These are phyloP conservation scores for Teunomyces tritomae DNA, from an alignment of 805 yeast species.

Conservation along the genomic window DNA sequence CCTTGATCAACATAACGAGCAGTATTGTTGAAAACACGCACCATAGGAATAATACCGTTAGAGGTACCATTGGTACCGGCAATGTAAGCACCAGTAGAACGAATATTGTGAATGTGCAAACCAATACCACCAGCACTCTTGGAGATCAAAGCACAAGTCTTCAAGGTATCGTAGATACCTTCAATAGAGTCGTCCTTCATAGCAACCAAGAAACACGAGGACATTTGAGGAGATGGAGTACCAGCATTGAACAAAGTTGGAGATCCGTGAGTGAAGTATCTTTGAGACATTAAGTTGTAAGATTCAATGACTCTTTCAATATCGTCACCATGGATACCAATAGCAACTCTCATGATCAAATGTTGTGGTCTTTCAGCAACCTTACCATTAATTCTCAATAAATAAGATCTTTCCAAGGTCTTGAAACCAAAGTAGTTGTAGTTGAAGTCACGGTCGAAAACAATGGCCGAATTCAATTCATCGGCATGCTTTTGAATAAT, in stretches of 20 bases:
- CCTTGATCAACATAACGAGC: slow-evolving; percentile 67
- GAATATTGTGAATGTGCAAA: slow-evolving; percentile 57
- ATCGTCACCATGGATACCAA: slow-evolving; percentile 59
- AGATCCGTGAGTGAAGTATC: slow-evolving; percentile 59
- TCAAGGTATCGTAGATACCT: slow-evolving; percentile 59
- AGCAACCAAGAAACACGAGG: slow-evolving; percentile 61
- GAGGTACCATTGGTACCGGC: slow-evolving; percentile 65
- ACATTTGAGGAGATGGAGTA: slow-evolving; percentile 58
- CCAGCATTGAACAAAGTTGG: slow-evolving; percentile 64
- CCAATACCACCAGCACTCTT: slow-evolving; percentile 67
- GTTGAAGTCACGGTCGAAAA: slow-evolving; percentile 49
- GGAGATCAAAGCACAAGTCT: slow-evolving; percentile 60
- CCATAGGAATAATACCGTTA: slow-evolving; percentile 62
- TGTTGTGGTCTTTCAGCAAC: slow-evolving; percentile 65
- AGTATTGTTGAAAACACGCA: slow-evolving; percentile 60
- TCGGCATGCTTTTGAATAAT: slow-evolving; percentile 38
- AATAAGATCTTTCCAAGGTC: slow-evolving; percentile 58
- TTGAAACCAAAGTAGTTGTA: slow-evolving; percentile 61
- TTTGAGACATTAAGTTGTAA: slow-evolving; percentile 57
- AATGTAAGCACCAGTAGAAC: slow-evolving; percentile 59
- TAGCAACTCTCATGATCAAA: slow-evolving; percentile 58
- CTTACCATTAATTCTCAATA: slow-evolving; percentile 52
- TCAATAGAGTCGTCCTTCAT: slow-evolving; percentile 65
- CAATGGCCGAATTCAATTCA: slow-evolving; percentile 45
- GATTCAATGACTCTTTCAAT: slow-evolving; percentile 53